A percentile compares a stretch with the other conserved stretches of the same genome.
Evolutionary conservation across 768 basidiomycete species (phyloP).

Genomic region (Mycena indigotica): DNA sequence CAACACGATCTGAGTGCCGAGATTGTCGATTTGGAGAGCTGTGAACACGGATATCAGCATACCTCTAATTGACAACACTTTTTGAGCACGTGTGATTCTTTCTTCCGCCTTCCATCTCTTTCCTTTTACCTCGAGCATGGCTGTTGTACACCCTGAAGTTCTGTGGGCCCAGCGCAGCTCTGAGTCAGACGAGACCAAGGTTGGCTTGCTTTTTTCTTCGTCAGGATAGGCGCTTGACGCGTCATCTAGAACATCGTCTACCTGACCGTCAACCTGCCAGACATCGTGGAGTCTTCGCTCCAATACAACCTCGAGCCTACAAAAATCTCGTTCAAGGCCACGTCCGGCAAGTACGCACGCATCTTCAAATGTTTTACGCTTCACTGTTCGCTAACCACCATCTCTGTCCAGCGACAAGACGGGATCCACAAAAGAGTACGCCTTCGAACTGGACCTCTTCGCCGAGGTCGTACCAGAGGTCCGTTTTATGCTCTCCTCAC

Average conservation of each 20-base stretch:
- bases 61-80: not conserved
- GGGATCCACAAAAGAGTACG: constrained; percentile 61
- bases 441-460: constrained; percentile 76
- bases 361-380: not conserved
- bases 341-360: constrained; percentile 58
- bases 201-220: constrained; percentile 30
- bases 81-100: constrained; percentile 4
- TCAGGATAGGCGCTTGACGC: constrained; percentile 21
- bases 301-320: constrained; percentile 60
- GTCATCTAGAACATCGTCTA: constrained; percentile 76
- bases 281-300: constrained; percentile 64
- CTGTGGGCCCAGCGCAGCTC: constrained; percentile 96
- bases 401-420: constrained; percentile 30
- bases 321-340: constrained; percentile 64
- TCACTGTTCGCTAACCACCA: constrained; percentile 14
- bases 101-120: constrained; percentile 20
- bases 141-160: constrained; percentile 74
- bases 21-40: not conserved
- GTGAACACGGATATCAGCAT: not conserved
- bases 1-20: no score
- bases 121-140: constrained; percentile 35
- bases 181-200: constrained; percentile 64
- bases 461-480: constrained; percentile 80
- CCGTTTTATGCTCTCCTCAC: constrained; percentile 18
- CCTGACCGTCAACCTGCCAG: constrained; percentile 81